Evolutionary conservation across 1,284 basidiomycete genomes (phyloP).

Genomic region (Ceratobasidium sp.): DNA sequence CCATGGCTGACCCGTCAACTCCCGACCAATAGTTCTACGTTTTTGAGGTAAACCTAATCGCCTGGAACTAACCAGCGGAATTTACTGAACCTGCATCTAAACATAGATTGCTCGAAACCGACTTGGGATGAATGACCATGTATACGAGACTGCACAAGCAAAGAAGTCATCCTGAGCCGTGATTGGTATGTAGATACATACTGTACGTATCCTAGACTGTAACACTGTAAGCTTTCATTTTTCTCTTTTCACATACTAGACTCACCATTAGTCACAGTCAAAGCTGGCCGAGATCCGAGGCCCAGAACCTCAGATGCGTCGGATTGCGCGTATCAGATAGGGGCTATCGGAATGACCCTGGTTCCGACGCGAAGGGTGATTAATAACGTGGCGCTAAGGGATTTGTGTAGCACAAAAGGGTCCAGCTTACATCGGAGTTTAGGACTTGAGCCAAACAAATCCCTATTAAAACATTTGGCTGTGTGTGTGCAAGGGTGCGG

Average conservation of each 20-base stretch:
- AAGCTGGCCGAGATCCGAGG: no score
- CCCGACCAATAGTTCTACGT: constrained; percentile 81
- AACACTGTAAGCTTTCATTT: neutral
- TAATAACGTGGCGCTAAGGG: no score
- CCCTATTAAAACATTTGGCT: no score
- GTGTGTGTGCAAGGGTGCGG: no score
- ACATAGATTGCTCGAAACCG: constrained; percentile 89
- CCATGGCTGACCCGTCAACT: neutral
- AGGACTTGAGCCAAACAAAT: no score
- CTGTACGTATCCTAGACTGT: neutral
- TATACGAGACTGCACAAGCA: constrained; percentile 83
- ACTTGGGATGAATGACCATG: constrained; percentile 88
- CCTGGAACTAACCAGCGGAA: neutral
- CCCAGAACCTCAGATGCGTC: no score
- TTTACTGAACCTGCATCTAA: neutral
- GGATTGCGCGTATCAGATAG: no score
- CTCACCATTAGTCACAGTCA: no score
- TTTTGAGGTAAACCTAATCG: constrained; percentile 71
- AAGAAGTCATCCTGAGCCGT: neutral
- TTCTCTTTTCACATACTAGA: neutral
- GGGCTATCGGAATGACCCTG: no score
- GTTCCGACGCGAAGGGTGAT: no score
- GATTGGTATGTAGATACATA: neutral
- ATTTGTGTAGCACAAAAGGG: no score
- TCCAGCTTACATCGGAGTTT: no score